These are phyloP conservation scores for Suhomyces xylopsoci DNA, from an alignment of 805 yeast genomes.

Conservation along the genomic window DNA sequence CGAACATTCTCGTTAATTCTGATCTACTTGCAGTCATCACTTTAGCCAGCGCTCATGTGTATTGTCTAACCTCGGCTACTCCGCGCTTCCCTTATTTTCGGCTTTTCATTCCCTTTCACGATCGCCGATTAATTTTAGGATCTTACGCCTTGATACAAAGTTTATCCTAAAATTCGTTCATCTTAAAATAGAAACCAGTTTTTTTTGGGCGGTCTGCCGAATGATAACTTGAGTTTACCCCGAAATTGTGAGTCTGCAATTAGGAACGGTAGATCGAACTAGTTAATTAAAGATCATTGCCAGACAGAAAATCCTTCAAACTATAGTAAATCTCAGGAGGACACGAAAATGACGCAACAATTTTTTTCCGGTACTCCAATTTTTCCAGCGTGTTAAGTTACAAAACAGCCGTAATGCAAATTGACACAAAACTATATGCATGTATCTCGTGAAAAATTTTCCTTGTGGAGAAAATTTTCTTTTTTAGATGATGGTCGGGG, in stretches of 20 bases:
- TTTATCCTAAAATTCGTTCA: background rate
- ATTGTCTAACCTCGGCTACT: background rate
- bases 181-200: background rate
- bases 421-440: background rate
- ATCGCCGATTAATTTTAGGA: background rate
- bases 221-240: background rate
- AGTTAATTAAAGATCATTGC: background rate
- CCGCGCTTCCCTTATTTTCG: background rate
- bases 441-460: background rate
- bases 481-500: background rate
- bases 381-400: background rate
- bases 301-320: background rate
- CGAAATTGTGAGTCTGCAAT: background rate
- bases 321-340: background rate
- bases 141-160: background rate
- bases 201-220: background rate
- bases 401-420: background rate
- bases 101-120: background rate
- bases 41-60: background rate
- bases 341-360: background rate
- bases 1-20: background rate
- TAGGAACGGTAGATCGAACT: too few species aligned
- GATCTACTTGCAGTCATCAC: background rate
- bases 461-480: background rate
- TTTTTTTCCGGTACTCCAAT: background rate